phyloP scores from a whole-genome alignment of 169 alveolate species.

The Plasmodium chabaudi region DNA sequence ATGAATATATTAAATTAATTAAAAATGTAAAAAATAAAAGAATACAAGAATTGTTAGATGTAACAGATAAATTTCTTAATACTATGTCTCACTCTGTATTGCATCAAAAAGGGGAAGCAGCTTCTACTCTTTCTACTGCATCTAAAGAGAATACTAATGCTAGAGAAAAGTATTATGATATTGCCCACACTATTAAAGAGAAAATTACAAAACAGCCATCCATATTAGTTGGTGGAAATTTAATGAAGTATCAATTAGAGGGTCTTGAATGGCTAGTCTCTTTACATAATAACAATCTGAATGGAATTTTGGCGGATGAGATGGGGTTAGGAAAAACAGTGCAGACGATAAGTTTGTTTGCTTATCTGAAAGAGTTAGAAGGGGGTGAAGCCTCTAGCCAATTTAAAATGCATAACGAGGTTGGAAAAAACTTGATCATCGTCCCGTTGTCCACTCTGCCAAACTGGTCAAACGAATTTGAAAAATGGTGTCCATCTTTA shows the following conservation, averaged over 20 bases:
- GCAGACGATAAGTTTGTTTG: slow-evolving; percentile 95
- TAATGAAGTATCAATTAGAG: slow-evolving; percentile 92
- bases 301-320: slow-evolving; percentile 98
- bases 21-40: slow-evolving; percentile 94
- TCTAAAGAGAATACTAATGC: not conserved
- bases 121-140: not conserved
- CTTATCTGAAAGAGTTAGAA: slow-evolving; percentile 93
- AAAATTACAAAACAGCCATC: slow-evolving; percentile 91
- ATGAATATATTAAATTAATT: slow-evolving; percentile 91
- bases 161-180: slow-evolving; percentile 87
- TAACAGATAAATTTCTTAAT: slow-evolving; percentile 94
- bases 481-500: slow-evolving; percentile 95
- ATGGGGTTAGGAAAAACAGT: slow-evolving; percentile 99
- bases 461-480: slow-evolving; percentile 97
- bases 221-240: slow-evolving; percentile 69
- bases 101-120: slow-evolving; percentile 11
- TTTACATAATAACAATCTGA: slow-evolving; percentile 94
- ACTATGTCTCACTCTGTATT: slow-evolving; percentile 79
- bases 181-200: slow-evolving; percentile 94
- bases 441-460: slow-evolving; percentile 97
- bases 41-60: slow-evolving; percentile 92
- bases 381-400: not conserved
- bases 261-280: slow-evolving; percentile 96
- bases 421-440: slow-evolving; percentile 89
- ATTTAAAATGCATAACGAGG: not conserved